Conservation (phyloP, 2,329 filamentous ascomycete species). For the Pseudopyrenochaeta lycopersici region DNA sequence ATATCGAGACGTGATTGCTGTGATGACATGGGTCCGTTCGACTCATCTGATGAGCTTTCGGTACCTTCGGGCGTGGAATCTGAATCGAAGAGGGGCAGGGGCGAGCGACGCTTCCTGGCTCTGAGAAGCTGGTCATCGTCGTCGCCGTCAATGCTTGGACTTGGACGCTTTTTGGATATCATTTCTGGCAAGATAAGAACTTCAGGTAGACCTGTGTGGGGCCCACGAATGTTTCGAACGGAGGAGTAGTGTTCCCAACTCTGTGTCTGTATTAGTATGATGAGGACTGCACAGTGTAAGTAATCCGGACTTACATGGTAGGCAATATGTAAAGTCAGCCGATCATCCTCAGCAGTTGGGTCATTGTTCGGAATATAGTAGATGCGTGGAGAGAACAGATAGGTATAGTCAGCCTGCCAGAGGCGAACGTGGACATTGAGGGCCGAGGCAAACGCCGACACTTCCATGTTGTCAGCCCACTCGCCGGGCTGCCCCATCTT, state of each 20-base stretch:
- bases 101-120: conserved; percentile 63
- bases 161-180: conserved; percentile 56
- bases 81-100: conserved; percentile 56
- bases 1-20: conserved; percentile 35
- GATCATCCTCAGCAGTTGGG: conserved; percentile 44
- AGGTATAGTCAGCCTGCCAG: conserved; percentile 64
- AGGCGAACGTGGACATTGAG: conserved; percentile 70
- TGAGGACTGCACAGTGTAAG: neutral
- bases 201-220: conserved; percentile 64
- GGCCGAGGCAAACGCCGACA: conserved; percentile 70
- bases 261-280: conserved; percentile 50
- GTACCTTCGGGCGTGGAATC: conserved; percentile 47
- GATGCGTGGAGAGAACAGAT: conserved; percentile 57
- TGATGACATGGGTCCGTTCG: conserved; percentile 37
- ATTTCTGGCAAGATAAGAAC: conserved; percentile 48
- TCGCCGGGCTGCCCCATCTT: conserved; percentile 68
- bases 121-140: conserved; percentile 59
- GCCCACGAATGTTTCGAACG: conserved; percentile 67
- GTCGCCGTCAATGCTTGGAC: conserved; percentile 61
- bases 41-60: conserved; percentile 48
- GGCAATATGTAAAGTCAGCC: conserved; percentile 64
- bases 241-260: conserved; percentile 74
- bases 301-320: conserved; percentile 65
- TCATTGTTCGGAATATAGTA: conserved; percentile 34
- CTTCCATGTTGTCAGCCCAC: conserved; percentile 74